Base-by-base conservation (phyloP, 2,329 filamentous ascomycete species). In the Exophiala sideris region DNA sequence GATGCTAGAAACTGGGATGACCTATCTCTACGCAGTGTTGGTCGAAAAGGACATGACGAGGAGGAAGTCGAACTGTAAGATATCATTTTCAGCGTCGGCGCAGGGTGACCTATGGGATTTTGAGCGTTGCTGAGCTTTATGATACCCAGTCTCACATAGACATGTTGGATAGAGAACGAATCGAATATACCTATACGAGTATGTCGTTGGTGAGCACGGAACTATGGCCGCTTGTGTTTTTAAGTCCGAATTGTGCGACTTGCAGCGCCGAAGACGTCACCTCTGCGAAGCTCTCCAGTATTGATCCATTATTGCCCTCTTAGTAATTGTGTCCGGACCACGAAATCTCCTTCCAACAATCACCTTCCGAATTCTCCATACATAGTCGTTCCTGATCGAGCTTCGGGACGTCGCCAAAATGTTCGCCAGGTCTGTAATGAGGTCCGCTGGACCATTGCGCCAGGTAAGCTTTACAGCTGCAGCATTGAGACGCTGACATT, bases 341-440 rank as follows among this genome's bases (percentile, higher is more conserved):
- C 18, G 41, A 20, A 24, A 5, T 14, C 41, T n/a, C 8, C 41
- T 32, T 44, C 21, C 21, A 40, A 40, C 39, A 21, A 20, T 32
- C 18, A 35, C 44, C 39, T 36, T 14, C 44, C 29, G 12, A 44
- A 41, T 36, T 38, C 40, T 45, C 29, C 29, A 20, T 34, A n/a
- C 12, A 24, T 53, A 9, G 35, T 42, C 14, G 32, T 45, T 12
- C 39, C 29, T 53, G 32, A 42, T 33, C 34, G 47, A 40, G n/a
- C 34, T 4, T 16, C 18, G 40, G 36, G n/a, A 46, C 11, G 21
- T 29, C 47, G 12, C 57, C 66, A 82, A 68, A 62, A 87, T 89
- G 84, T 86, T 89, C 67, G 78, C 85, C 58, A 79, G 86, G 76
- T 78, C 83, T 65, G 76, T 78, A 60, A 78, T 87, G 68, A 80